Percentiles rank a stretch among this genome's conserved stretches.
phyloP scores from a whole-genome alignment of 192 early-diverging fungal genomes.

The Phlyctochytrium planicorne region DNA sequence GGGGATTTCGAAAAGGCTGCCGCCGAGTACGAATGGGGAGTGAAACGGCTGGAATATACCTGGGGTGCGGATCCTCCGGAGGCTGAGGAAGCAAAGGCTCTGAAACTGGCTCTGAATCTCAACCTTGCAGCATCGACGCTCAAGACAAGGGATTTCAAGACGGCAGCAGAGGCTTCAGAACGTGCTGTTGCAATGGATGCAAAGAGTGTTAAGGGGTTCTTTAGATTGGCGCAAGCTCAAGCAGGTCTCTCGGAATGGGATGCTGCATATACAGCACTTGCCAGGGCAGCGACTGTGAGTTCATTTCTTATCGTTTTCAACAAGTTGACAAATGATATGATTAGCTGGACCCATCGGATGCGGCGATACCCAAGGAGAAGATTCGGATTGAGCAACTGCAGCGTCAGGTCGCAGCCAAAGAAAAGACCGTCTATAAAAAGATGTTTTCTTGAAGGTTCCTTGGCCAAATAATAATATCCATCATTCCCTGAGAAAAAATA shows the following conservation, averaged over 20 bases:
- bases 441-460: conserved; percentile 4
- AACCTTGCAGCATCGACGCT: conserved; percentile 31
- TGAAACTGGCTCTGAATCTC: conserved; percentile 25
- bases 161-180: conserved; percentile 23
- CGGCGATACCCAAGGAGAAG: neutral
- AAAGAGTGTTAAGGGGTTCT: conserved; percentile 21
- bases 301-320: neutral
- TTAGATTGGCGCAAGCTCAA: conserved; percentile 22
- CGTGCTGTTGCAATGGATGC: conserved; percentile 24
- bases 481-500: no score
- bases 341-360: neutral
- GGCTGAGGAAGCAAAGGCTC: conserved; percentile 7
- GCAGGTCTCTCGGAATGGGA: conserved; percentile 15
- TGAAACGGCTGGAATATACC: conserved; percentile 20
- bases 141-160: conserved; percentile 21
- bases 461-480: no score
- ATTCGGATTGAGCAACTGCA: neutral
- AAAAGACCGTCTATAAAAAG: neutral
- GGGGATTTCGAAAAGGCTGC: conserved; percentile 11
- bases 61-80: conserved; percentile 32
- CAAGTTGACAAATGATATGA: neutral
- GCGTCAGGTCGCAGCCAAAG: neutral
- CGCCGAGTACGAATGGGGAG: conserved; percentile 11
- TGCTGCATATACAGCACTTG: conserved; percentile 11
- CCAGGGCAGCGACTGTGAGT: conserved; percentile 15